Conservation (phyloP, 1,284 basidiomycete species). For the Pascua sp. region DNA sequence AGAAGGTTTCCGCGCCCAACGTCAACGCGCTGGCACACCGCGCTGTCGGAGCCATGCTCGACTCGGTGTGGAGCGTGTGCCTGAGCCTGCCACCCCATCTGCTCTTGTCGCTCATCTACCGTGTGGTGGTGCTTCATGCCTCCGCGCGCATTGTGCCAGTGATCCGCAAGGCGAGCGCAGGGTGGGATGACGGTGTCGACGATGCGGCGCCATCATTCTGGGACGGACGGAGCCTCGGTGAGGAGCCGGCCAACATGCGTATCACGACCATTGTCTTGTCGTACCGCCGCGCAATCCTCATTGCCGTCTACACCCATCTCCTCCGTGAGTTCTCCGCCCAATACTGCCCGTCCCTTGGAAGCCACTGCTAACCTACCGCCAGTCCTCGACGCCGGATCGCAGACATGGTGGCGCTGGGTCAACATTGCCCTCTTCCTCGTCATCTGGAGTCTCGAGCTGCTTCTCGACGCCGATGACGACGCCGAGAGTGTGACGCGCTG, state of each 20-base stretch:
- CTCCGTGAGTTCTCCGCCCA: slow-evolving; percentile 32
- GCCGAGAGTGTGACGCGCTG: slow-evolving; percentile 35
- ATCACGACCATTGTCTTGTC: slow-evolving; percentile 47
- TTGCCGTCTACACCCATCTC: slow-evolving; percentile 50
- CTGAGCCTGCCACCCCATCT: slow-evolving; percentile 44
- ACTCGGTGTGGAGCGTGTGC: slow-evolving; percentile 31
- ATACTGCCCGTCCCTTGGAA: neutral
- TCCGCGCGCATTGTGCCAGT: slow-evolving; percentile 74
- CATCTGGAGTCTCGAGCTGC: slow-evolving; percentile 48
- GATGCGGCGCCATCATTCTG: slow-evolving; percentile 37
- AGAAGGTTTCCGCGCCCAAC: slow-evolving; percentile 11
- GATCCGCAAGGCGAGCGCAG: slow-evolving; percentile 55
- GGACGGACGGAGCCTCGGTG: slow-evolving; percentile 43
- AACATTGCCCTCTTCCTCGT: slow-evolving; percentile 48
- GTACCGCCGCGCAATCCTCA: slow-evolving; percentile 49
- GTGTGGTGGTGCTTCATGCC: slow-evolving; percentile 75
- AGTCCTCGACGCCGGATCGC: slow-evolving; percentile 49
- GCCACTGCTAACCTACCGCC: neutral
- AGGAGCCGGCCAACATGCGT: slow-evolving; percentile 48
- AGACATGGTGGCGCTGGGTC: slow-evolving; percentile 51
- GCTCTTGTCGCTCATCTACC: slow-evolving; percentile 76
- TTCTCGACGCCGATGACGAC: slow-evolving; percentile 49
- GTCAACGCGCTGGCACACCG: slow-evolving; percentile 26
- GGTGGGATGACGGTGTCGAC: slow-evolving; percentile 39
- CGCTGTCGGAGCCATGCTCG: slow-evolving; percentile 28